Conservation (phyloP, 1,284 basidiomycete genomes). For the Inonotus hispidus region DNA sequence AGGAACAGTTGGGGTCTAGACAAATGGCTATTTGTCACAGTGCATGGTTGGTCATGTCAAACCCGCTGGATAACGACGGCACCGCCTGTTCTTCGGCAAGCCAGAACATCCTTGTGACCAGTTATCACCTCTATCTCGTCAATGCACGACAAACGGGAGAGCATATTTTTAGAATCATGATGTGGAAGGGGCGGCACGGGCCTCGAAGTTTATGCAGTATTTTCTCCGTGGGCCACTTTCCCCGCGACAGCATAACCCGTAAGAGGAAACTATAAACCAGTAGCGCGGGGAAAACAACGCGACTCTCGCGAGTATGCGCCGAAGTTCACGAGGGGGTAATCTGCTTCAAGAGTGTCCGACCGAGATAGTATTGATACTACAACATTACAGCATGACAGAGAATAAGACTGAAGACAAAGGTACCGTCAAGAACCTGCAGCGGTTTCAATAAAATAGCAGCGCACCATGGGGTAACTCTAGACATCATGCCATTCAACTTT, state of each 20-base stretch:
- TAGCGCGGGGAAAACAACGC: constrained; percentile 4
- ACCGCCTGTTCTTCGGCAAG: not conserved
- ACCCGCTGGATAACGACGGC: not conserved
- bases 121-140: not conserved
- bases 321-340: not conserved
- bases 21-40: not conserved
- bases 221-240: constrained; percentile 14
- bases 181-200: no score
- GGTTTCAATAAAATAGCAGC: not conserved
- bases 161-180: no score
- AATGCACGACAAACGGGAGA: no score
- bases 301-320: not conserved
- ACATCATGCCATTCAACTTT: constrained; percentile 79
- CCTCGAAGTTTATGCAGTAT: constrained; percentile 22
- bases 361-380: not conserved
- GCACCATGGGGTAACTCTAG: constrained; percentile 22
- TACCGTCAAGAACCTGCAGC: no score
- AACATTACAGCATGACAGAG: not conserved
- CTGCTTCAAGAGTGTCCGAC: not conserved
- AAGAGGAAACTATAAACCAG: not conserved
- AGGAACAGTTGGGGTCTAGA: not conserved
- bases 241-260: not conserved
- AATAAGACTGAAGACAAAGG: not conserved
- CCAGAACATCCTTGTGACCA: constrained; percentile 4
- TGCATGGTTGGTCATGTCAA: not conserved